A percentile compares a stretch with the other conserved stretches of the same genome.
Conservation (phyloP, 371 early-diverging fungal genomes). For the Sporodiniella umbellata region DNA sequence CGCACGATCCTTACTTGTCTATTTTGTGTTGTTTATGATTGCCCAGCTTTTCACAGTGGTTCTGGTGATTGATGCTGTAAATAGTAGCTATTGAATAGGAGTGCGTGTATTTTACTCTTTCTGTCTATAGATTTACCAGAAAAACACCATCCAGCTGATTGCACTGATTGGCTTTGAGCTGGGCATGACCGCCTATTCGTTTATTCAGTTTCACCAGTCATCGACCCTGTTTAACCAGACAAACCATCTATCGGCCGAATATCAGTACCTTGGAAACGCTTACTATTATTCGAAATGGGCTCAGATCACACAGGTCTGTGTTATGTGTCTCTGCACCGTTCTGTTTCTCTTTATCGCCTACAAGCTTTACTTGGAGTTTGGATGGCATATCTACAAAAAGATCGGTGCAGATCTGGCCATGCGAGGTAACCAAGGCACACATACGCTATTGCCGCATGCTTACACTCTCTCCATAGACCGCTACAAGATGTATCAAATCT, state of each 20-base stretch:
- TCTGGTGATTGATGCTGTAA: constrained; percentile 46
- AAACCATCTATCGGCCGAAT: constrained; percentile 10
- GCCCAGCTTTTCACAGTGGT: constrained; percentile 43
- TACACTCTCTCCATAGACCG: constrained; percentile 43
- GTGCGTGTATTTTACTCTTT: no score
- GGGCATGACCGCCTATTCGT: constrained; percentile 42
- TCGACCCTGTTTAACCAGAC: constrained; percentile 33
- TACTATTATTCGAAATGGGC: constrained; percentile 44
- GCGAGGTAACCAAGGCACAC: constrained; percentile 60
- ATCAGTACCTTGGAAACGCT: constrained; percentile 25
- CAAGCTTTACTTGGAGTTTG: constrained; percentile 47
- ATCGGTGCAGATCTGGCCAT: constrained; percentile 90
- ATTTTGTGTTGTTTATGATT: constrained; percentile 42
- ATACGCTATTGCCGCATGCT: neutral
- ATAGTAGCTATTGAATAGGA: no score
- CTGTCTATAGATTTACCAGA: neutral
- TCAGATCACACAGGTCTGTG: constrained; percentile 41
- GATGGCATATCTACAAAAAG: constrained; percentile 91
- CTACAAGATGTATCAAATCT: constrained; percentile 83
- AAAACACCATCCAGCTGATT: constrained; percentile 50
- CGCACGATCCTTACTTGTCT: constrained; percentile 43
- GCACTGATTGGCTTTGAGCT: constrained; percentile 47
- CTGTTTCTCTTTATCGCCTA: constrained; percentile 40
- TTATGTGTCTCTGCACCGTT: constrained; percentile 34
- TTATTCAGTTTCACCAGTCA: constrained; percentile 48